Base-by-base conservation (phyloP, 2,329 filamentous ascomycete species). In the Monilinia laxa region DNA sequence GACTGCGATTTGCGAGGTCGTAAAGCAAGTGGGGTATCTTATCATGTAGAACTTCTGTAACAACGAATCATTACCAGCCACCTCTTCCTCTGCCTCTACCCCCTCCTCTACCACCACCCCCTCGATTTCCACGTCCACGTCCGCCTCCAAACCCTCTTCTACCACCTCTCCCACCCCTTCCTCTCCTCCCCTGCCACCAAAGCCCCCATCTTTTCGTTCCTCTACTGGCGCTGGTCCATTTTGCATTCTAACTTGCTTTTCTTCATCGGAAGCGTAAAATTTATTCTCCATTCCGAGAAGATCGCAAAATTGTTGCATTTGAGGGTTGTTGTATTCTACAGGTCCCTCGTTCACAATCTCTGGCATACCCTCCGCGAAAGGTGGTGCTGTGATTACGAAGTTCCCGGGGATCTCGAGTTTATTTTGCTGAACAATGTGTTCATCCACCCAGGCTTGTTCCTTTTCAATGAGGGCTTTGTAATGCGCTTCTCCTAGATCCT, bases 301-400 rank as follows among this genome's bases (percentile, higher is more conserved):
- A 66, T 88, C 81, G 77, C 95, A 99, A 75, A 94, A 98, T 3
- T 82, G 79, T n/a, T 81, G 81, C 9, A 93, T 98, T 79, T 98
- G 94, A 16, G 90, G 89, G 75, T 95, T 98, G 4, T 87, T 92
- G 76, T 94, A 94, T 78, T 97, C 93, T 1, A 82, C 80, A 1
- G 93, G 92, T 76, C 87, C 84, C n/a, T 88, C 81, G 0, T 81
- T 73, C 0, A 87, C 85, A 31, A 80, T 81, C 70, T 88, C 84
- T 0, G 87, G 85, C 9, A 83, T 79, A 0, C 81, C 79, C 0
- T 81, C 79, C 54, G 87, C 82, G 70, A 93, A 90, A 2, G 88
- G 81, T 1, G 92, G 90, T 4, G 93, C 93, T 0, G 91, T 96
- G 31, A 83, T 76, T 35, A 80, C 80, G 76, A 98, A 99, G 75